These are phyloP conservation scores for Ustilago hordei DNA, from an alignment of 1,284 basidiomycete genomes.

Conservation along the genomic window DNA sequence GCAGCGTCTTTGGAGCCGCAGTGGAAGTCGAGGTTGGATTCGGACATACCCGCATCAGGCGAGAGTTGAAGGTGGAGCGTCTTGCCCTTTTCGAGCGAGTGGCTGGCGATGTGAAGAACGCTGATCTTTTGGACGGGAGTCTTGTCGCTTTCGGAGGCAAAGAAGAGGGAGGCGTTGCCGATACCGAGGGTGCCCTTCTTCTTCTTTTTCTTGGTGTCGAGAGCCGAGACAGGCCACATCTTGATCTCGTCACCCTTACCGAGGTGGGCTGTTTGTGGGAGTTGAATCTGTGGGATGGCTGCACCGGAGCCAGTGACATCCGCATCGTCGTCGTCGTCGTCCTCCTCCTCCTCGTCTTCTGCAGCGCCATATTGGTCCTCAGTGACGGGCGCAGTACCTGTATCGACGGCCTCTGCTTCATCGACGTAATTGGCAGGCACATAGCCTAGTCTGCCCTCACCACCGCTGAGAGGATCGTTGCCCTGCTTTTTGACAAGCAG, in stretches of 20 bases:
- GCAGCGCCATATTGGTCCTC: conserved; percentile 35
- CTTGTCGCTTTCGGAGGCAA: conserved; percentile 68
- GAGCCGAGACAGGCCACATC: conserved; percentile 67
- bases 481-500: conserved; percentile 66
- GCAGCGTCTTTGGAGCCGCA: conserved; percentile 63
- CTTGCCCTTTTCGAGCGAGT: conserved; percentile 66
- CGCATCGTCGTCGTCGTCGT: conserved; percentile 48
- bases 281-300: conserved; percentile 52
- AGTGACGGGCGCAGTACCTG: conserved; percentile 47
- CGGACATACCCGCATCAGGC: conserved; percentile 48
- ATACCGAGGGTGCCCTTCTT: conserved; percentile 68
- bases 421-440: conserved; percentile 69
- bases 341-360: conserved; percentile 35
- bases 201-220: conserved; percentile 67
- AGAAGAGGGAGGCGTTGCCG: conserved; percentile 67
- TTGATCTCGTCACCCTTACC: conserved; percentile 67
- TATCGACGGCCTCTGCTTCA: conserved; percentile 61
- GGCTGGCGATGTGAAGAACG: conserved; percentile 54
- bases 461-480: conserved; percentile 52
- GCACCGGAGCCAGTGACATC: conserved; percentile 26
- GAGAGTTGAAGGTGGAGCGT: conserved; percentile 59
- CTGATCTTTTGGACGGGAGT: conserved; percentile 65
- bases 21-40: conserved; percentile 57
- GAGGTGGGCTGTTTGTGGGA: conserved; percentile 37
- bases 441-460: conserved; percentile 59